phyloP scores from a whole-genome alignment of 1,139 yeast species.

The Hemisphaericaspora xylofermentans region DNA sequence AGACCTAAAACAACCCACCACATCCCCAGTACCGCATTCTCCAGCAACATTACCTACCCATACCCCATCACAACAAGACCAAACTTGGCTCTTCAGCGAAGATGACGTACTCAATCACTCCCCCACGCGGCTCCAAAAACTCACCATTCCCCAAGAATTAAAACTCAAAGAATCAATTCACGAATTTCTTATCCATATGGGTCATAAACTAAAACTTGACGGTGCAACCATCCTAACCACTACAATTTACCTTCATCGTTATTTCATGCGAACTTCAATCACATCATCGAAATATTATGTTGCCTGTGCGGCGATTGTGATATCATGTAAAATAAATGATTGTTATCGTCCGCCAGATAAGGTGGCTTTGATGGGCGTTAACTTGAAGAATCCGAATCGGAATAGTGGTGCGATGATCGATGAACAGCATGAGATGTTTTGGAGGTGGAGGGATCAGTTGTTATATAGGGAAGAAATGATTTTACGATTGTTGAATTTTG shows the following conservation, averaged over 20 bases:
- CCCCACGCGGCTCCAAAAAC: slow-evolving; percentile 27
- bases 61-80: slow-evolving; percentile 7
- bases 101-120: slow-evolving; percentile 28
- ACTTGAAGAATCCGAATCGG: slow-evolving; percentile 31
- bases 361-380: slow-evolving; percentile 41
- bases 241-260: slow-evolving; percentile 41
- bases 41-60: not conserved
- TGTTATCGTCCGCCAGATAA: slow-evolving; percentile 45
- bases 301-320: slow-evolving; percentile 46
- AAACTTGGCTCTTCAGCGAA: slow-evolving; percentile 38
- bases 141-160: slow-evolving; percentile 34
- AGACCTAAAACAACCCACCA: not conserved
- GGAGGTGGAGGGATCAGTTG: slow-evolving; percentile 50
- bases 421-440: slow-evolving; percentile 42
- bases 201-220: slow-evolving; percentile 40
- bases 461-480: slow-evolving; percentile 46
- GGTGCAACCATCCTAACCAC: slow-evolving; percentile 46
- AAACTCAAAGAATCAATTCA: slow-evolving; percentile 39
- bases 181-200: slow-evolving; percentile 41
- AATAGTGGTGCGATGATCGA: slow-evolving; percentile 32
- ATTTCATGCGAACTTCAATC: slow-evolving; percentile 44
- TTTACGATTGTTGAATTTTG: slow-evolving; percentile 41
- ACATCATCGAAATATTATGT: slow-evolving; percentile 47
- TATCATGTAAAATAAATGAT: slow-evolving; percentile 45
- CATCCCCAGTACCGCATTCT: not conserved